These are phyloP conservation scores for Deuterostichococcus epilithicus DNA, from an alignment of 139 green algal species.

Conservation along the genomic window DNA sequence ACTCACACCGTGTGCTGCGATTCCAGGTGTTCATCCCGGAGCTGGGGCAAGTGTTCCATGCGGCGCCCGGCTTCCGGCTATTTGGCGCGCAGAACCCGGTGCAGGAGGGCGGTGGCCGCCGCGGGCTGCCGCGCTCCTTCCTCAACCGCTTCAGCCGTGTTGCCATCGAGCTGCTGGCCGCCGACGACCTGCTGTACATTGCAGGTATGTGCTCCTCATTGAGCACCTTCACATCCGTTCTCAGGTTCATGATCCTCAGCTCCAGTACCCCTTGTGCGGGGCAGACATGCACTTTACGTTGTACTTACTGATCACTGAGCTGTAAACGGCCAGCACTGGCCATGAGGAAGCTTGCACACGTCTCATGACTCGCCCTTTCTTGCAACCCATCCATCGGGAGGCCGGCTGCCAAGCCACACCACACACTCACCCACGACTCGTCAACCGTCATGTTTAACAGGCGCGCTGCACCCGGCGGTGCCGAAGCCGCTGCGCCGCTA, in stretches of 20 bases:
- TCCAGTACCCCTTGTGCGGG: no score
- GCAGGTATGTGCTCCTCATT: not conserved
- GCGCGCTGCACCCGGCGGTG: slow-evolving; percentile 68
- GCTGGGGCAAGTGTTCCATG: slow-evolving; percentile 70
- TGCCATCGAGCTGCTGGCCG: slow-evolving; percentile 75
- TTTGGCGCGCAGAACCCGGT: slow-evolving; percentile 90
- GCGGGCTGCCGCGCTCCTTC: slow-evolving; percentile 94
- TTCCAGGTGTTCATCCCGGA: slow-evolving; percentile 91
- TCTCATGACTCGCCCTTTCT: not conserved
- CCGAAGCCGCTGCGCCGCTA: slow-evolving; percentile 34
- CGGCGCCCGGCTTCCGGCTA: slow-evolving; percentile 74
- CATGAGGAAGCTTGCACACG: not conserved
- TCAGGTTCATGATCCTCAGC: not conserved
- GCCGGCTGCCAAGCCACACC: not conserved
- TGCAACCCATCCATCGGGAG: not conserved
- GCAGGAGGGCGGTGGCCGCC: slow-evolving; percentile 90
- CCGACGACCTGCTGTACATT: slow-evolving; percentile 79
- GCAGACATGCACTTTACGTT: no score
- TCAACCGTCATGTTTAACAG: slow-evolving; percentile 7
- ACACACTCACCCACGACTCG: not conserved
- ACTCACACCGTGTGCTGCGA: no score
- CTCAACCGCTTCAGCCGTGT: slow-evolving; percentile 96
- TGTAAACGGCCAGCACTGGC: no score
- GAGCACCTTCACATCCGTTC: not conserved
- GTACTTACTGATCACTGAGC: no score